Evolutionary conservation across 2,329 filamentous ascomycete species (phyloP).

Genomic region (Cytospora leucostoma): DNA sequence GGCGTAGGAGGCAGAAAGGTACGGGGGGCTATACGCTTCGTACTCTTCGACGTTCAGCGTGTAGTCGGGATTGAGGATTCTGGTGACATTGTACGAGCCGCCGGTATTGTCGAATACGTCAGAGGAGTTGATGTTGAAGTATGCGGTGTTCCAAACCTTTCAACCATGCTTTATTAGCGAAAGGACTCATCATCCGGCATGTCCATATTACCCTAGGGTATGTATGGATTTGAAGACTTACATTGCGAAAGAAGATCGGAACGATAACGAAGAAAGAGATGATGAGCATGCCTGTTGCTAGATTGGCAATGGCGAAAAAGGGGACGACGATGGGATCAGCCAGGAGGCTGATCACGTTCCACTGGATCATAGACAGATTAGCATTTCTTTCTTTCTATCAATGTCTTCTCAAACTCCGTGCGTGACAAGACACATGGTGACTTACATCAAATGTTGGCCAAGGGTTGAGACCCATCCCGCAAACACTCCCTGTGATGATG

Average conservation of each 20-base stretch:
- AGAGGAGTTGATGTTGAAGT: constrained; percentile 56
- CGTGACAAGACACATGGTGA: constrained; percentile 29
- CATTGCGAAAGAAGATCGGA: constrained; percentile 30
- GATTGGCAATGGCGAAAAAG: constrained; percentile 63
- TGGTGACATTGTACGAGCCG: constrained; percentile 46
- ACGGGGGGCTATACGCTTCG: constrained; percentile 33
- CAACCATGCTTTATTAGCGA: not conserved
- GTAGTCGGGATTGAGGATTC: constrained; percentile 17
- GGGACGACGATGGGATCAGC: constrained; percentile 44
- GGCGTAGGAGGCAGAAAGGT: constrained; percentile 29
- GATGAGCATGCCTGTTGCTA: constrained; percentile 57
- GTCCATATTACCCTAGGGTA: not conserved
- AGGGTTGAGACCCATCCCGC: constrained; percentile 40
- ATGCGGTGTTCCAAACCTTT: constrained; percentile 32
- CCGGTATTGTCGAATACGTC: constrained; percentile 53
- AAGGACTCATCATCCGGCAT: not conserved
- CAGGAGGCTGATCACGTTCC: constrained; percentile 22
- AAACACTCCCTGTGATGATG: constrained; percentile 38
- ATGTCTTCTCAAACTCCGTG: constrained; percentile 29
- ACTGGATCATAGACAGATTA: constrained; percentile 3
- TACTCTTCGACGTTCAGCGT: constrained; percentile 33
- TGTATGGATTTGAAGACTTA: not conserved
- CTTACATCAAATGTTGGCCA: constrained; percentile 47
- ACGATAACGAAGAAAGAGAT: constrained; percentile 56
- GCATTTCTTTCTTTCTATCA: not conserved